Conservation (phyloP, 345 rosid species). For the Sisymbrium irio region DNA sequence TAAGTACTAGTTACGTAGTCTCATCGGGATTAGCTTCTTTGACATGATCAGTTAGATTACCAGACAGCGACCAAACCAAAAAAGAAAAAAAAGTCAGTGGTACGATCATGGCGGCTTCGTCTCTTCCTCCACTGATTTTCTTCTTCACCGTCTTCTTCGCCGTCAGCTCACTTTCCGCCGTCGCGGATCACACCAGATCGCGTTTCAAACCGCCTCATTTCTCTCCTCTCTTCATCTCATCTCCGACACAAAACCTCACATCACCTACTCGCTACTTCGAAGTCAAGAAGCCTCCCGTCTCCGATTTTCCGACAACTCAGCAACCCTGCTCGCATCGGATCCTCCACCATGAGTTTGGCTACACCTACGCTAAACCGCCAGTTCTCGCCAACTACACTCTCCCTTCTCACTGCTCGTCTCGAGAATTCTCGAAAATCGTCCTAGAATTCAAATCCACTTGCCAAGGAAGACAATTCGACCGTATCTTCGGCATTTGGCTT, state of each 20-base stretch:
- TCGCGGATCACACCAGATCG: slow-evolving; percentile 42
- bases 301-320: slow-evolving; percentile 33
- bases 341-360: slow-evolving; percentile 71
- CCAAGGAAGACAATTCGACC: slow-evolving; percentile 76
- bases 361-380: slow-evolving; percentile 64
- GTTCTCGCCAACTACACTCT: slow-evolving; percentile 65
- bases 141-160: slow-evolving; percentile 37
- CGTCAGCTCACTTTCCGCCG: slow-evolving; percentile 18
- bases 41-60: background rate
- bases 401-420: slow-evolving; percentile 56
- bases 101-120: slow-evolving; percentile 51
- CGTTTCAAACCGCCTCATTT: slow-evolving; percentile 35
- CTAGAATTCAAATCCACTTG: slow-evolving; percentile 79
- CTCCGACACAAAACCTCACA: slow-evolving; percentile 13
- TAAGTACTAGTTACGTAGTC: no score
- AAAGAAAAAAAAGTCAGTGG: background rate
- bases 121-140: slow-evolving; percentile 28
- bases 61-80: slow-evolving; percentile 5
- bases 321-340: slow-evolving; percentile 52
- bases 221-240: slow-evolving; percentile 35
- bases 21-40: no score
- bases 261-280: slow-evolving; percentile 71
- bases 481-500: slow-evolving; percentile 88
- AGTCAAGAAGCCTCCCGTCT: slow-evolving; percentile 56
- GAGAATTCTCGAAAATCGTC: slow-evolving; percentile 60